These are phyloP conservation scores for Glaciozyma martinii DNA, from an alignment of 768 basidiomycete genomes.

Conservation along the genomic window DNA sequence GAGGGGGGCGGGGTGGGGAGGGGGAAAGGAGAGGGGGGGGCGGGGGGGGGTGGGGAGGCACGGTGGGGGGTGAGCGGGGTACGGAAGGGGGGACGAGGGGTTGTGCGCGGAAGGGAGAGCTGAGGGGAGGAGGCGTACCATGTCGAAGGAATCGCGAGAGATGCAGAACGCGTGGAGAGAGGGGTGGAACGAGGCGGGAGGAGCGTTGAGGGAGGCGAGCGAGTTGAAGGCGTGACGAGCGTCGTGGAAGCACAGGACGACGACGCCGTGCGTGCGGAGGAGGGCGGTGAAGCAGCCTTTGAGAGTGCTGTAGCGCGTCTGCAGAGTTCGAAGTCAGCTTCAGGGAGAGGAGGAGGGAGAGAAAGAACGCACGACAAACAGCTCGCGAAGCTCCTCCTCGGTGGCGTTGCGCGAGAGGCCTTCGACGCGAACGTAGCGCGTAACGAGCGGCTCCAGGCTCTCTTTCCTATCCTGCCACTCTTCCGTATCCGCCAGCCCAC, in stretches of 20 bases:
- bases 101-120: background rate
- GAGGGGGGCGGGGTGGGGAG: background rate
- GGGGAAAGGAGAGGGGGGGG: background rate
- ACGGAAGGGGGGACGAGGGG: slow-evolving; percentile 17
- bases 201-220: background rate
- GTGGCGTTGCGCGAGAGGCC: background rate
- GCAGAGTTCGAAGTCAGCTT: background rate
- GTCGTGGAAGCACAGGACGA: slow-evolving; percentile 28
- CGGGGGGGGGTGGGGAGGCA: background rate
- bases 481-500: background rate
- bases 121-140: slow-evolving; percentile 4
- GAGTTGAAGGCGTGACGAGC: slow-evolving; percentile 9
- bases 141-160: slow-evolving; percentile 1
- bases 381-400: slow-evolving; percentile 2
- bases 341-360: background rate
- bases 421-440: slow-evolving; percentile 21
- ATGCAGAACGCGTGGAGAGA: slow-evolving; percentile 9
- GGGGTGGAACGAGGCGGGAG: background rate
- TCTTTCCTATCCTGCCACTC: background rate
- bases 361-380: background rate
- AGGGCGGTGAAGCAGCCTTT: slow-evolving; percentile 7
- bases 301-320: slow-evolving; percentile 3
- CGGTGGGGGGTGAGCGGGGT: slow-evolving; percentile 12
- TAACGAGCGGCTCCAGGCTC: background rate
- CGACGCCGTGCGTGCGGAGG: slow-evolving; percentile 4